Base-by-base conservation (phyloP, 2,329 filamentous ascomycete species). In the Akanthomyces dipterigenus region DNA sequence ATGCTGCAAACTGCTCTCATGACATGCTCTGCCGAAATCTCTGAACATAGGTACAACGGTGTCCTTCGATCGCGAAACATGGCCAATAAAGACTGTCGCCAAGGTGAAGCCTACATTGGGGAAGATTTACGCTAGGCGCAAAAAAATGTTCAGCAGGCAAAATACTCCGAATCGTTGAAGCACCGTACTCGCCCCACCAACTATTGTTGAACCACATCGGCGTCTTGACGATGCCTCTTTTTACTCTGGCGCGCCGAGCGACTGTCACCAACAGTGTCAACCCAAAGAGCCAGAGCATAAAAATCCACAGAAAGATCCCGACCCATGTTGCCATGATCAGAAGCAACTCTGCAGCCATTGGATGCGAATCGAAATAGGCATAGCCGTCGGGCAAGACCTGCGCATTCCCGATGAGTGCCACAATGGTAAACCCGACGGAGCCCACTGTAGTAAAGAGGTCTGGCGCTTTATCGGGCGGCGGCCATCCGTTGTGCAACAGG, bases 361-460 rank as follows among this genome's bases (percentile, higher is more conserved):
- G 67, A 14, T 69, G 60, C 5, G 55, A 64, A 3, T 63, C 65
- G 57, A 70, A 70, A 40, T 70, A 70, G 4, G 66, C 68, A 18
- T 70, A 67, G 1, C 62, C 65, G 36, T 60, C 60, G 5, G 68
- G 68, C 7, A 70, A 40, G 4, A 65, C 63, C 18, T 62, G 60
- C 14, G 68, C 64, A 65, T 68, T 70, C 8, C 68, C 69, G 18
- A 70, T 69, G 38, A 70, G 62, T 26, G 68, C 65, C 2, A 70
- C 65, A 4, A 68, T 64, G 0, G 68, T 70, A 22, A 66, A 70
- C 2, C 68, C 67, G 0, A 66, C 64, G 0, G 68, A 66, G 0
- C 68, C 69, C 1, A 69, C 67, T 1, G 67, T 64, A 22, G 68
- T 66, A 18, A 70, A 69, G 64, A 70, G 68, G 36, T 67, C 68